Base-by-base conservation (phyloP, 495 filamentous ascomycete genomes). In the Annulohypoxylon maeteangense region DNA sequence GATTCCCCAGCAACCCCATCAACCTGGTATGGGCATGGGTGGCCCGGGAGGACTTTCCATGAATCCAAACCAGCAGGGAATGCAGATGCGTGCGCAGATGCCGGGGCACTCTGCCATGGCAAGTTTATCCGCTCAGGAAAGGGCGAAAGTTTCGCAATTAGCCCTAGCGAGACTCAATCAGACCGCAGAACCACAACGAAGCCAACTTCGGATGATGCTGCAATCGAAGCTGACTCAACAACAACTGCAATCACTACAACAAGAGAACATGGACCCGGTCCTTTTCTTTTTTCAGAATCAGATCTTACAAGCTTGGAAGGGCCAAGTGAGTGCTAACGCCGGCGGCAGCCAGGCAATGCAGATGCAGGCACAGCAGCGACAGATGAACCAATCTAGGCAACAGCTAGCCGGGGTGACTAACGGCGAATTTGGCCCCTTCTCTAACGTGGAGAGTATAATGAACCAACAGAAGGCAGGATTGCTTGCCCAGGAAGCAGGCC, bases 361-460 rank as follows among this genome's bases (percentile, higher is more conserved):
- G 67, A 69, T 75, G 61, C 75, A 77, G 42, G 56, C 62, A 0
- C 79, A 78, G 47, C 81, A 80, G 40, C 76, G 81, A 16, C 72
- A 77, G 44, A 76, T 82, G 76, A 82, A 75, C 29, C 75, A 76
- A 23, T 64, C 67, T 20, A 75, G 70, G 4, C 82, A 83, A 50
- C 81, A 79, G 29, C 67, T 75, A 6, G 65, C 64, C 0, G 71
- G 72, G 16, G 76, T 70, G 4, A 65, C 73, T 3, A 82, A 80
- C 10, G 75, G 77, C 57, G 78, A 78, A 47, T 79, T 83, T 50
- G 75, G 77, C 12, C 70, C 71, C 4, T 79, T 82, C 23, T 71
- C 79, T 11, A 84, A 81, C 51, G 78, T 87, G 47, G 84, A 85
- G 44, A 81, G 76, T 56, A 83, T 86, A 23, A 80, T 83, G 51